These are phyloP conservation scores for Melocanna baccifera DNA, from an alignment of 176 grass and related monocot genomes.

Conservation along the genomic window DNA sequence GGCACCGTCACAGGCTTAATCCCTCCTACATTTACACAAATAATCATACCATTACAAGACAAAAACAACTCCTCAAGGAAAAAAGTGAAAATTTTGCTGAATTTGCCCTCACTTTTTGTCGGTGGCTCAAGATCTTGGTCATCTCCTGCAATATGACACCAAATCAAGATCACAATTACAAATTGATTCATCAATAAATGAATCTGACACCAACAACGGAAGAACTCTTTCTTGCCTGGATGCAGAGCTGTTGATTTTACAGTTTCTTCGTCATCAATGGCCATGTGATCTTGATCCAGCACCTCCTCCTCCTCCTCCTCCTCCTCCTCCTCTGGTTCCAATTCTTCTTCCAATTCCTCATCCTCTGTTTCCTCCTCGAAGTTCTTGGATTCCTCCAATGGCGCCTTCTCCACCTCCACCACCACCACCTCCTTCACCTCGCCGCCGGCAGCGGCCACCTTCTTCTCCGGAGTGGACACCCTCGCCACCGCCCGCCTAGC, in stretches of 20 bases:
- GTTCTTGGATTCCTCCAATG: conserved; percentile 13
- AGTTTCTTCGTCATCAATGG: conserved; percentile 28
- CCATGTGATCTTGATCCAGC: conserved; percentile 44
- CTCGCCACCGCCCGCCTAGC: conserved; percentile 17
- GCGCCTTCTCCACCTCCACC: conserved; percentile 53
- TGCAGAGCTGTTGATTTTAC: neutral
- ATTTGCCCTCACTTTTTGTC: conserved; percentile 29
- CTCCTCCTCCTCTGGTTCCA: conserved; percentile 36
- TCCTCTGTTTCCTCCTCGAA: conserved; percentile 26
- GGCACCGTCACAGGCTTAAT: neutral
- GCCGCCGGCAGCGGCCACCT: conserved; percentile 6
- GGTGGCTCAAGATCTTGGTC: conserved; percentile 41
- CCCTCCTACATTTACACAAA: conserved; percentile 9
- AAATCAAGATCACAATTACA: conserved; percentile 21
- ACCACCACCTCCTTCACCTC: conserved; percentile 63
- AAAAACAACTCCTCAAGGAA: neutral
- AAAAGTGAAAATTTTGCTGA: neutral
- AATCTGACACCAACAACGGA: neutral
- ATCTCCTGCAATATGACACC: neutral
- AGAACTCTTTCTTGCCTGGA: conserved; percentile 38
- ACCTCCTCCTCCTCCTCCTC: conserved; percentile 49
- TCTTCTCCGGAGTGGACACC: conserved; percentile 41
- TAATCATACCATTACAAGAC: neutral
- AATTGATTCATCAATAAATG: conserved; percentile 14
- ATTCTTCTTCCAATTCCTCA: conserved; percentile 40